Base-by-base conservation (phyloP, 495 filamentous ascomycete genomes). In the Parachaetomium inaequale region DNA sequence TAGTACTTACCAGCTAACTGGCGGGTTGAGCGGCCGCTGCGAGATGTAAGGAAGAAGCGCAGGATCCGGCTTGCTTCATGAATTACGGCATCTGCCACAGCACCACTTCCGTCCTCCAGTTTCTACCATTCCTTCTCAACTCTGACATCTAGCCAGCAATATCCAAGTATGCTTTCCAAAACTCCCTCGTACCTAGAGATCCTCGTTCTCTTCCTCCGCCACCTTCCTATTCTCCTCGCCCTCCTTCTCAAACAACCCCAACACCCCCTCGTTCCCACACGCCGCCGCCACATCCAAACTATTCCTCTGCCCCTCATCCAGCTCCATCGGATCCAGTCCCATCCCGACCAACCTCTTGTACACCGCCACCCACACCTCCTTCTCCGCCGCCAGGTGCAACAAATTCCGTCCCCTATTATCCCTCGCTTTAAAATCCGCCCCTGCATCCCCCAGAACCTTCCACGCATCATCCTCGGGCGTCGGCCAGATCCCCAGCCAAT, bases 341-440 rank as follows among this genome's bases (percentile, higher is more conserved):
- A n/a, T 32, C 7, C 34, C 29, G 23, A 52, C 28, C 49, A 52
- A 11, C 49, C 17, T 52, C 29, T 19, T 29, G 66, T 67, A 76
- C n/a, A 45, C 43, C 1, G 42, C 58, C 1, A 43, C 64, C 53
- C 55, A 62, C 4, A 43, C n/a, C 14, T 26, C 45, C 5, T 8
- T 23, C 15, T 47, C 38, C 4, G 68, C 68, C 17, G 58, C 64
- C n/a, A 59, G 52, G 42, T 67, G 66, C n/a, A 74, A 50, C 59
- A 69, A 46, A 19, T 26, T 47, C 32, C 58, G 36, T 5, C 59
- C 58, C 25, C 19, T 21, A 29, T 54, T 26, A 32, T 69, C 62
- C 28, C 34, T 58, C 7, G 46, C 63, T 0, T 5, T 28, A 15
- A 63, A 64, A 28, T 69, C 64, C 0, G 38, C 67, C 8, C 64